phyloP scores from a whole-genome alignment of 106 monocot genomes.

The Iris macrosiphon region DNA sequence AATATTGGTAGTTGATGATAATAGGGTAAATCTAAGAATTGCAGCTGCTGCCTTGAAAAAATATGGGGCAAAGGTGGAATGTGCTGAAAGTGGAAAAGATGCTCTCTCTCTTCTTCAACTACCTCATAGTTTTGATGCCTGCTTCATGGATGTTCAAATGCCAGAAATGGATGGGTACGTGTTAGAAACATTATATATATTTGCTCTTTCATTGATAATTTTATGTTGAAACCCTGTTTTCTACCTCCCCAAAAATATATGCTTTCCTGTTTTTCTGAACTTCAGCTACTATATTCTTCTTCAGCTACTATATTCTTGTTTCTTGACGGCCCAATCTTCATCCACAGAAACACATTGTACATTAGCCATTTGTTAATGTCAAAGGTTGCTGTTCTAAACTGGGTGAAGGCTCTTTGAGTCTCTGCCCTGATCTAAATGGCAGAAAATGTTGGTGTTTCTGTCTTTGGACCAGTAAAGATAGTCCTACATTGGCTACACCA shows the following conservation, averaged over 20 bases:
- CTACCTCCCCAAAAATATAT: background rate
- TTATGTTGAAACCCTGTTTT: background rate
- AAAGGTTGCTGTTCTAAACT: too few species aligned
- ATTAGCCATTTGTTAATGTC: too few species aligned
- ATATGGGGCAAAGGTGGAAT: constrained; percentile 60
- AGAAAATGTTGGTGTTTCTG: too few species aligned
- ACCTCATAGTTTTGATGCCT: constrained; percentile 73
- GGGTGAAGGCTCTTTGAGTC: too few species aligned
- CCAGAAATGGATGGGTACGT: constrained; percentile 81
- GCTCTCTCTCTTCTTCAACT: constrained; percentile 40
- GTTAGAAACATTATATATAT: background rate
- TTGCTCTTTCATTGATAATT: background rate
- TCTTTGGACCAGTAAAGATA: too few species aligned
- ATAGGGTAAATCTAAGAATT: constrained; percentile 66
- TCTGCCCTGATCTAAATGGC: too few species aligned
- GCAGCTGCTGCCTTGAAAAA: constrained; percentile 56
- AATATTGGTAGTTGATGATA: constrained; percentile 80
- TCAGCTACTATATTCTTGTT: too few species aligned
- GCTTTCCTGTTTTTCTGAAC: too few species aligned
- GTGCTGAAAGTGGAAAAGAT: constrained; percentile 62
- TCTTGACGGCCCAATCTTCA: too few species aligned
- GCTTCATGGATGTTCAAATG: constrained; percentile 88
- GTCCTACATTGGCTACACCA: too few species aligned
- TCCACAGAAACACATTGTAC: too few species aligned
- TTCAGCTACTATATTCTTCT: too few species aligned